Percentiles rank a stretch among this genome's conserved stretches.
phyloP scores from a whole-genome alignment of 2,329 filamentous ascomycete genomes.

The Pseudonectria buxi region DNA sequence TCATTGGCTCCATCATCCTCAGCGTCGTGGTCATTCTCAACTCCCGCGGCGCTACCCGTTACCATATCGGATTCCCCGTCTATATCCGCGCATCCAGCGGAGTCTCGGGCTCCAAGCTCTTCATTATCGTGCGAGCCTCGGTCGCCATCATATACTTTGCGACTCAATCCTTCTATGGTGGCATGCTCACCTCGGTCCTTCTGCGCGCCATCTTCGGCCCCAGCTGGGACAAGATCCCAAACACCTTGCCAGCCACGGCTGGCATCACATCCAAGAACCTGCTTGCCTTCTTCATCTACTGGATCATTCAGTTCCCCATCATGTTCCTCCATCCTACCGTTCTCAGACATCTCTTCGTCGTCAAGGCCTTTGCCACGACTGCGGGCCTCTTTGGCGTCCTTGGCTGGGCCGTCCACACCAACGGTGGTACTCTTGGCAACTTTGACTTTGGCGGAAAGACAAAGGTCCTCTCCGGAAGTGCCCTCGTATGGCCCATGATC shows the following conservation, averaged over 20 bases:
- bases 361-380: slow-evolving; percentile 30
- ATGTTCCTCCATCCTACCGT: slow-evolving; percentile 29
- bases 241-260: slow-evolving; percentile 24
- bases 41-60: no score
- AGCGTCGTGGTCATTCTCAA: no score
- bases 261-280: slow-evolving; percentile 28
- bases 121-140: no score
- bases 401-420: slow-evolving; percentile 26
- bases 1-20: no score
- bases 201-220: slow-evolving; percentile 29
- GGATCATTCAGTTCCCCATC: slow-evolving; percentile 33
- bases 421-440: no score
- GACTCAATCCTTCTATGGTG: slow-evolving; percentile 7
- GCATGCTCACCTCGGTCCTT: slow-evolving; percentile 9
- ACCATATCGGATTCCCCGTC: no score
- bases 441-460: no score
- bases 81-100: no score
- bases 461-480: no score
- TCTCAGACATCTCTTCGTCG: slow-evolving; percentile 29
- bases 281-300: slow-evolving; percentile 32
- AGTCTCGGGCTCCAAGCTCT: no score
- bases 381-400: slow-evolving; percentile 30
- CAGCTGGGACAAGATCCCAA: slow-evolving; percentile 25
- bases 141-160: no score
- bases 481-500: no score